Evolutionary conservation across 805 yeast genomes (phyloP), one percentile per base, ranked within the genome.

Genomic region (Naumovozyma castellii): DNA sequence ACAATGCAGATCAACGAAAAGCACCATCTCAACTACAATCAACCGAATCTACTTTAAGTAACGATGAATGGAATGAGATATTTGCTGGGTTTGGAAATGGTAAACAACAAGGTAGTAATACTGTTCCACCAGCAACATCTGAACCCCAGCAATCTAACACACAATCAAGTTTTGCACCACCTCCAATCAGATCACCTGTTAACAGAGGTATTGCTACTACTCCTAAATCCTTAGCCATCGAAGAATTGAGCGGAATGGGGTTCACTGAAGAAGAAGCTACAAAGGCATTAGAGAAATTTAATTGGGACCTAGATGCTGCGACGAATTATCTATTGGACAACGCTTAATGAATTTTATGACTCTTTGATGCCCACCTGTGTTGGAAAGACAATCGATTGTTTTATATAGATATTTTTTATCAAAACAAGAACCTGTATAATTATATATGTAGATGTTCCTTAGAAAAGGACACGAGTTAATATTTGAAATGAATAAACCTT

Each of bases 21-120:
- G 12, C 33, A 1, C 5, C 13, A 29, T 5, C 5, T 5, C 32
- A 29, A 29, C 10, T 25, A 29, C 33, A 37, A 19, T 10, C 16
- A 30, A 13, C 42, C 12, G 40, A 20, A 35, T 33, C 18, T 16
- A 43, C 42, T 29, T 61, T 53, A 43, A 64, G 61, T 22, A 72
- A 69, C 39, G 94, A 85, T 53, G 97, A 87, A 59, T 87, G 97
- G 97, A 95, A 87, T 54, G 88, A 85, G 63, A 72, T 87, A 18
- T 87, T 87, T 65, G 90, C 94, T 3, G 95, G 94, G 0, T 83
- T 84, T 57, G 88, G 90, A 14, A 32, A 37, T 9, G 16, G 29
- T 19, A 37, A 34, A 14, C 34, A 41, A n/a, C 14, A 38, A 19
- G 36, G 34, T 18, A 39, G 39, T 12, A 42, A 40, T 19, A 34